Base-by-base conservation (phyloP, 1,139 yeast species). In the Sugiyamaella xylanicola region DNA sequence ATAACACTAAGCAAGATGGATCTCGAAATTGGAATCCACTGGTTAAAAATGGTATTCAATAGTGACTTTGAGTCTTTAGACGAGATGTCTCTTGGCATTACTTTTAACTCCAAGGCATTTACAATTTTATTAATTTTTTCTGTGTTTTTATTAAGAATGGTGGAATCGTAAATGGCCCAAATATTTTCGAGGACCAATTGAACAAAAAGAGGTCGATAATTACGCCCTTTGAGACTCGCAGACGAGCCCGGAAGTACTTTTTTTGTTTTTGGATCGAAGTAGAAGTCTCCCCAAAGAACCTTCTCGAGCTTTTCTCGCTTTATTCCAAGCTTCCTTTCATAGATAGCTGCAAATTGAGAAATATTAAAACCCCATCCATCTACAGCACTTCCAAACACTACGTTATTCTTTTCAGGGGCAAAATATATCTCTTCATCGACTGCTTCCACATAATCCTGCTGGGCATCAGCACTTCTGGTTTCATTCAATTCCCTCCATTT, bases 291-390 rank as follows among this genome's bases (percentile, higher is more conserved):
- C 99, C 99, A 95, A 2, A 95, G 75, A n/a, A 93, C 91, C 66
- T 88, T 88, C 59, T 87, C 84, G 48, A 95, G 77, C 56, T 84
- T 90, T 35, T 82, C 81, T 59, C 91, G 84, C 60, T 90, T 87
- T 63, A 93, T 87, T 0, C 97, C 97, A 37, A 93, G 75, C 66
- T 90, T 91, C 40, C 84, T 82, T 73, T 87, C 95, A 68, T 90
- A 90, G 41, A 95, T 84, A 57, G 87, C 85, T 4, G 97, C 89
- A 73, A 93, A 87, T 58, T 95, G 96, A 57, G 88, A 83, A 40
- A 95, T 77, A 51, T 91, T 87, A 71, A 95, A 95, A 0, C 98
- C 99, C 99, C 99, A 95, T 3, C 98, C 98, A 72, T 93, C 99
- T 21, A 87, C 77, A 0, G 99, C 99, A 42, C 96, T 86, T 0